Evolutionary conservation across 768 basidiomycete species (phyloP).

Genomic region (Mycena galericulata): DNA sequence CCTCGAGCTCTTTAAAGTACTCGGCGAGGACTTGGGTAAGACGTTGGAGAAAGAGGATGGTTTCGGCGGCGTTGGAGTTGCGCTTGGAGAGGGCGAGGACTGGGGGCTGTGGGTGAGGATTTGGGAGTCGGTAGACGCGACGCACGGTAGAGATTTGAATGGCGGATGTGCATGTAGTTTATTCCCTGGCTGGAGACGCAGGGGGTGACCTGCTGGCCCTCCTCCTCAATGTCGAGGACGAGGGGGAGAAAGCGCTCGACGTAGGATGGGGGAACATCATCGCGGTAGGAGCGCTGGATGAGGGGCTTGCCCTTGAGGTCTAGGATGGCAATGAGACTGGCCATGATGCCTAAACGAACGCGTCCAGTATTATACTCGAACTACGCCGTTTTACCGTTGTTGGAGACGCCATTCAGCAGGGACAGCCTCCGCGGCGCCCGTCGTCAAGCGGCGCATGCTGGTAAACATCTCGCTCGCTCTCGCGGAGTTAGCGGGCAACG

Average conservation of each 20-base stretch:
- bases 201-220: slow-evolving; percentile 94
- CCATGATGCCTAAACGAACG: too few relatives aligned
- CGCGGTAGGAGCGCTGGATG: slow-evolving; percentile 95
- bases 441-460: too few relatives aligned
- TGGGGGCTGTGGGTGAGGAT: slow-evolving; percentile 44
- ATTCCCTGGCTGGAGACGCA: slow-evolving; percentile 96
- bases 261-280: slow-evolving; percentile 90
- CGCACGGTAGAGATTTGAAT: too few relatives aligned
- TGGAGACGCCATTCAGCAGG: too few relatives aligned
- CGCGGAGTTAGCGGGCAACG: too few relatives aligned
- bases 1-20: slow-evolving; percentile 99
- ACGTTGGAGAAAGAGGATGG: slow-evolving; percentile 96
- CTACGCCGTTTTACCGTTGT: too few relatives aligned
- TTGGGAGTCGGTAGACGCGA: too few relatives aligned
- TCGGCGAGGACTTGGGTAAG: slow-evolving; percentile 93
- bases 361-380: too few relatives aligned
- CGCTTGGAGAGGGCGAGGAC: slow-evolving; percentile 96
- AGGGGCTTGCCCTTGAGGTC: slow-evolving; percentile 99
- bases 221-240: slow-evolving; percentile 96
- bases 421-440: too few relatives aligned
- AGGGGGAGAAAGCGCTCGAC: slow-evolving; percentile 96
- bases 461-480: too few relatives aligned
- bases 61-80: slow-evolving; percentile 95
- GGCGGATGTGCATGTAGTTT: slow-evolving; percentile 99
- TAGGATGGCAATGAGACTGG: slow-evolving; percentile 88